Conservation (phyloP, 1,284 basidiomycete species). For the Microbotryum lychnidis-dioicae region DNA sequence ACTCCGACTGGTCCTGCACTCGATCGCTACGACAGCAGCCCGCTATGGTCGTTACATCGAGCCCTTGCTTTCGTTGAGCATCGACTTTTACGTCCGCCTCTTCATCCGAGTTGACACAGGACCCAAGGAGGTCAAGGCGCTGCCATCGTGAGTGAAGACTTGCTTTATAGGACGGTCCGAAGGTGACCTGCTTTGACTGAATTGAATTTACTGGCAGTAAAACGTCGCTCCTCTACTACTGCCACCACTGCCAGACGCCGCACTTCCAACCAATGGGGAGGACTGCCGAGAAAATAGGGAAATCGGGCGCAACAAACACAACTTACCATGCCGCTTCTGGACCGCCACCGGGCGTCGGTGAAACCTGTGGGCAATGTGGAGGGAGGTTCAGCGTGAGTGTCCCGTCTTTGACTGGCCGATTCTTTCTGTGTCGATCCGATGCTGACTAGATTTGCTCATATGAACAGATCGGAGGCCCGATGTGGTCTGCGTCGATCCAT, state of each 20-base stretch:
- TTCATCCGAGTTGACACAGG: constrained; percentile 73
- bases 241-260: constrained; percentile 67
- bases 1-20: constrained; percentile 77
- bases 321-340: constrained; percentile 66
- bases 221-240: constrained; percentile 72
- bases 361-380: constrained; percentile 73
- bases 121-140: constrained; percentile 79
- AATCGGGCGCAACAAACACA: constrained; percentile 52
- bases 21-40: constrained; percentile 74
- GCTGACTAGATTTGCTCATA: constrained; percentile 1
- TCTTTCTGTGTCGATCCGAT: constrained; percentile 3
- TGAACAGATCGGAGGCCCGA: constrained; percentile 72
- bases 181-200: constrained; percentile 10
- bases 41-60: constrained; percentile 87
- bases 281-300: constrained; percentile 15
- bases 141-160: constrained; percentile 53
- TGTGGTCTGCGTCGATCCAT: constrained; percentile 91
- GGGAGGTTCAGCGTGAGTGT: constrained; percentile 57
- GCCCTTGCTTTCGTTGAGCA: constrained; percentile 84
- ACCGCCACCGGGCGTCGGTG: constrained; percentile 51
- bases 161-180: constrained; percentile 3
- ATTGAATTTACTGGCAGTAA: constrained; percentile 49
- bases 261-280: constrained; percentile 70
- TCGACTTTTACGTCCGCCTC: constrained; percentile 94
- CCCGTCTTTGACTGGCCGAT: not conserved